Base-by-base conservation (phyloP, 192 early-diverging fungal species). In the Chytriomyces hyalinus region DNA sequence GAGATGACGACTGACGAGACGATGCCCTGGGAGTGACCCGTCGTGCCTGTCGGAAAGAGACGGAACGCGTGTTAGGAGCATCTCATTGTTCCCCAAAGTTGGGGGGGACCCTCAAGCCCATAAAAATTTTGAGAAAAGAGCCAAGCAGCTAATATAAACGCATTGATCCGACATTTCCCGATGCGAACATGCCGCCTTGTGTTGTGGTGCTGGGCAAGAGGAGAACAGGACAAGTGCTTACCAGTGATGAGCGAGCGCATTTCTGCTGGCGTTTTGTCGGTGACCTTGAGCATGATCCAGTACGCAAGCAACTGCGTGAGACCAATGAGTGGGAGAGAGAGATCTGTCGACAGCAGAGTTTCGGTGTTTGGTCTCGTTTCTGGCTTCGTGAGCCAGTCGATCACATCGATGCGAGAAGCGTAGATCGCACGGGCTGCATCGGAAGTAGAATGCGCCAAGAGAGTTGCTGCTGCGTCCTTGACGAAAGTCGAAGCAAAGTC, bases 21-120 rank as follows among this genome's bases (percentile, higher is more conserved):
- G 49, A 97, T 90, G 10, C 97, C 97, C 82, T 97, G 97, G 66
- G 91, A 92, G 82, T 98, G 97, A 51, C 95, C 97, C 61, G 93
- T 92, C 53, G 93, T 88, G 71, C 93, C 82, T 86, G 67, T 10
- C n/a, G 28, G 49, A 68, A 6, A 43, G 36, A 26, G 24, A 0
- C 0, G 24, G 24, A 26, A 26, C 24, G 36, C 36, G 15, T 28
- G 36, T 36, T 36, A 36, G 36, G n/a, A n/a, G n/a, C n/a, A n/a
- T n/a, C n/a, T n/a, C n/a, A n/a, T n/a, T n/a, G n/a, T n/a, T n/a
- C n/a, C 28, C 63, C 20, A 65, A 65, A 22, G 15, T 65, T 28
- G 28, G n/a, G 63, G 20, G n/a, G 3, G n/a, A n/a, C n/a, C 24
- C 36, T 36, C 3, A 36, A 36, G 36, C 63, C 17, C 17, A 15